phyloP scores from a whole-genome alignment of 495 filamentous ascomycete genomes.

The Tuber melanosporum region DNA sequence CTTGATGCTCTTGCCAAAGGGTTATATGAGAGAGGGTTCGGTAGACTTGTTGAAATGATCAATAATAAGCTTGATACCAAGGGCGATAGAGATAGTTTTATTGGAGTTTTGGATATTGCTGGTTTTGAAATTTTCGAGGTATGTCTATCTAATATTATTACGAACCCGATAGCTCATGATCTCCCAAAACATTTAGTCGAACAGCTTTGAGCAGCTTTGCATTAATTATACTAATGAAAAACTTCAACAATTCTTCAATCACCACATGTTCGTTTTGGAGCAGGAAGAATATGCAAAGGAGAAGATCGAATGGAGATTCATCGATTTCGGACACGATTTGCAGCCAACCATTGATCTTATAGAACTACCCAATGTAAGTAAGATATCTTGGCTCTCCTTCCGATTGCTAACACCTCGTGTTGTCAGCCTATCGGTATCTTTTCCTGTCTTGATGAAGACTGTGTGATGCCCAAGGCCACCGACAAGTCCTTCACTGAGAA shows the following conservation, averaged over 20 bases:
- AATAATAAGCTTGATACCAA: constrained; percentile 78
- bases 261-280: constrained; percentile 99
- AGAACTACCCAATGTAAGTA: constrained; percentile 66
- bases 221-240: constrained; percentile 99
- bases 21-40: constrained; percentile 94
- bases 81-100: constrained; percentile 85
- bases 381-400: neutral
- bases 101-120: constrained; percentile 97
- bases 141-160: neutral
- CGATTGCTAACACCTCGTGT: constrained; percentile 8
- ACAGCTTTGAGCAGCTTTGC: constrained; percentile 98
- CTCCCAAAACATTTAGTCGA: constrained; percentile 44
- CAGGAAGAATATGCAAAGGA: constrained; percentile 98
- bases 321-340: constrained; percentile 94
- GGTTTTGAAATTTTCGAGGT: constrained; percentile 98
- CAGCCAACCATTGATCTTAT: constrained; percentile 98
- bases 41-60: constrained; percentile 83
- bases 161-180: constrained; percentile 18
- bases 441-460: constrained; percentile 96
- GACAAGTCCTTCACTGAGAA: constrained; percentile 97
- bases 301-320: constrained; percentile 99
- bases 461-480: constrained; percentile 97
- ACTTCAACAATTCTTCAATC: constrained; percentile 98
- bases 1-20: constrained; percentile 93
- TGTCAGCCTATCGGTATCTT: constrained; percentile 84